Base-by-base conservation (phyloP, 306 rosid species). In the Cotoneaster glaucophyllus region DNA sequence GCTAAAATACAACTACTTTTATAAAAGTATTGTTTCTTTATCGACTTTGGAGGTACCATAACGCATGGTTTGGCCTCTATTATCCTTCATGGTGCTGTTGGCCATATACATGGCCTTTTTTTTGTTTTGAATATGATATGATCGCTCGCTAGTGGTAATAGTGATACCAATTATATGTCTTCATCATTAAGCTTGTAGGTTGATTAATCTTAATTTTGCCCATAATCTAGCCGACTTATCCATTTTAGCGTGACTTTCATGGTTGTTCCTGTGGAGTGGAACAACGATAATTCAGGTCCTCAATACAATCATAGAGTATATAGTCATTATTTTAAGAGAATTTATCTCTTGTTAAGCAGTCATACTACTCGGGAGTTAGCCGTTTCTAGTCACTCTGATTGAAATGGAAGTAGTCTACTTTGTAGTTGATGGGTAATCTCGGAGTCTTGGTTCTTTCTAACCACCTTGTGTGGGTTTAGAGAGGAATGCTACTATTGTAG, bases 11-110 rank as follows among this genome's bases (percentile, higher is more conserved):
- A 50, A 15, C 54, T 50, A 50, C 54, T 50, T 83, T 82, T 58
- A 26, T 22, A 78, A 86, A 84, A 66, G 76, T 18, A 48, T 73
- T 21, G 76, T 8, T 52, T 74, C 13, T 64, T 52, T 37, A 48
- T 64, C 43, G 62, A 59, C 71, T n/a, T 31, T 31, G 12, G 14
- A 64, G 29, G 29, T 48, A 29, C 58, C 11, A 45, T 45, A 9
- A 31, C 9, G 21, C 54, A 74, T 74, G 54, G 39, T 39, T n/a
- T 11, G 28, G 52, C 56, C 71, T 41, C 26, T 43, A 24, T 22
- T 31, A 19, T 22, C 25, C 66, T 65, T 37, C n/a, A 34, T 4
- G 29, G 70, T 65, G 70, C 19, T 64, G 70, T 31, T 64, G 22
- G 68, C 68, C 24, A 31, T 31, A 31, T 31, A 21, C 70, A 11